phyloP scores from a whole-genome alignment of 306 rosid genomes.

The Cucurbita argyrosperma region DNA sequence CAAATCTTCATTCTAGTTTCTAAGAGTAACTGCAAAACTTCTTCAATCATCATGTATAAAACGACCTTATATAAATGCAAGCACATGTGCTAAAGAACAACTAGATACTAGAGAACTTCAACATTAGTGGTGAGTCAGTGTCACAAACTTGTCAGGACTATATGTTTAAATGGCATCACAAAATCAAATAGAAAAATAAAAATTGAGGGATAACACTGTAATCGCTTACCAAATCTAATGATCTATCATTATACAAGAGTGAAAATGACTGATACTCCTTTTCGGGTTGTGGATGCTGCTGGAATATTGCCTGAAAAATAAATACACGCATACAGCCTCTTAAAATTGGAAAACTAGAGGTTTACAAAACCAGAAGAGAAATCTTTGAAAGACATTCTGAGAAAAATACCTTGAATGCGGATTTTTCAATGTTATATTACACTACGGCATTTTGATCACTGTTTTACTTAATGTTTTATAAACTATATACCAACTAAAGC shows the following conservation, averaged over 20 bases:
- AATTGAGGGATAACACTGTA: constrained; percentile 1
- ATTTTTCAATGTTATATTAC: not conserved
- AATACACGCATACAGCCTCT: constrained; percentile 11
- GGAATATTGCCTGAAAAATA: constrained; percentile 73
- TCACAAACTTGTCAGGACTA: not conserved
- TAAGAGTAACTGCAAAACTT: not conserved
- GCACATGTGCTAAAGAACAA: not conserved
- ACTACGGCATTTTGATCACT: constrained; percentile 4
- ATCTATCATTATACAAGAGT: constrained; percentile 63
- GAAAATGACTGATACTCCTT: constrained; percentile 98
- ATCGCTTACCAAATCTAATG: constrained; percentile 85
- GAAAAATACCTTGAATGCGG: not conserved
- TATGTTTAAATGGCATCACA: not conserved
- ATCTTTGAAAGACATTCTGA: not conserved
- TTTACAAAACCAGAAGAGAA: not conserved
- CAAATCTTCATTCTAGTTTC: not conserved
- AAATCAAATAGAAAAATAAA: not conserved
- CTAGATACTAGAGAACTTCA: not conserved
- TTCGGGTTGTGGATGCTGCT: constrained; percentile 91
- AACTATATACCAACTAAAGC: not conserved
- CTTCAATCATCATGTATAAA: not conserved
- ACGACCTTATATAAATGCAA: not conserved
- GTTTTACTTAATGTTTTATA: not conserved
- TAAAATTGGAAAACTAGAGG: constrained; percentile 12
- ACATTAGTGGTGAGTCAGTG: not conserved